Conservation (phyloP, 352 stramenopile genomes). For the Peronospora destructor region DNA sequence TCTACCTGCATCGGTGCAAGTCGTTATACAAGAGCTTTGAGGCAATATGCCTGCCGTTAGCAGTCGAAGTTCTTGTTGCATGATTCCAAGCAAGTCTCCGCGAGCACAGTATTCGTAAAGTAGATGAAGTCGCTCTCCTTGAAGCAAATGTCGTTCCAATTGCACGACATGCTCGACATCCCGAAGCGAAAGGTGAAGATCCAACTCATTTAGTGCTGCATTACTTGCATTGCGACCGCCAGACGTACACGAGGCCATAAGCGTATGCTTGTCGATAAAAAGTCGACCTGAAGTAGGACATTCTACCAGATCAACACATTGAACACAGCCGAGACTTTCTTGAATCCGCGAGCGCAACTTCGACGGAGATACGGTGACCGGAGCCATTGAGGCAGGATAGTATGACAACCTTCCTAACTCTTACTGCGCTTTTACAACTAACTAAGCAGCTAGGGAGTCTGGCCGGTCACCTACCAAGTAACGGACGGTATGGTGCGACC, state of each 20-base stretch:
- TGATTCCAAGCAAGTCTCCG: constrained; percentile 53
- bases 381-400: no score
- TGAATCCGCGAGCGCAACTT: constrained; percentile 35
- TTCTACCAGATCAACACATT: constrained; percentile 54
- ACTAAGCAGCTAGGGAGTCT: no score
- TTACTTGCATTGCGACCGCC: constrained; percentile 29
- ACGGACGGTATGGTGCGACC: no score
- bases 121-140: constrained; percentile 51
- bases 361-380: constrained; percentile 1
- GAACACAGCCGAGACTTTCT: constrained; percentile 25
- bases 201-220: constrained; percentile 54
- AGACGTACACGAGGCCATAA: constrained; percentile 22
- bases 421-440: no score
- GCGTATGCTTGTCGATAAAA: constrained; percentile 63
- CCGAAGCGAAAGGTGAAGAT: constrained; percentile 50
- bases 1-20: constrained; percentile 32
- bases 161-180: constrained; percentile 37
- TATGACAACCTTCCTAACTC: no score
- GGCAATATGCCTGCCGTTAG: constrained; percentile 31
- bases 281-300: constrained; percentile 16
- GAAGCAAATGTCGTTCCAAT: constrained; percentile 39
- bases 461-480: no score
- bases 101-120: constrained; percentile 58
- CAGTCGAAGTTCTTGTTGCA: constrained; percentile 43
- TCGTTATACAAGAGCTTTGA: constrained; percentile 26